Evolutionary conservation across 805 yeast genomes (phyloP), one percentile per base, ranked within the genome.

Genomic region (Candida sphagnicola): DNA sequence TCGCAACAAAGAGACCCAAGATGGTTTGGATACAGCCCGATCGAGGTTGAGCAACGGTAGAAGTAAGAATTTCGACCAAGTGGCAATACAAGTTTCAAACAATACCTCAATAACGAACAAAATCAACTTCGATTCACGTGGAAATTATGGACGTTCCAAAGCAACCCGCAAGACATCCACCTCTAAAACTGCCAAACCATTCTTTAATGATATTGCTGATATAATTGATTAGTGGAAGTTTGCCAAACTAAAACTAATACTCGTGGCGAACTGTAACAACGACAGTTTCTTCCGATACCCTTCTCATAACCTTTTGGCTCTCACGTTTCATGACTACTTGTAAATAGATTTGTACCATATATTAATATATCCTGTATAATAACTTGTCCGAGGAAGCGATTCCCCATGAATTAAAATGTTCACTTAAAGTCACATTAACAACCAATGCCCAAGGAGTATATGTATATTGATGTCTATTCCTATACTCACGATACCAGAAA

Each of bases 401-500:
- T 21, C 24, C 24, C 24, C 24, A 21, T 6, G 10, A 6, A 21
- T 21, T 10, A 21, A 21, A 21, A 6, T 6, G 24, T 21, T 21
- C 8, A 21, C n/a, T n/a, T n/a, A n/a, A n/a, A n/a, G n/a, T n/a
- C n/a, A n/a, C n/a, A n/a, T n/a, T n/a, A n/a, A n/a, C n/a, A n/a
- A n/a, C n/a, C n/a, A n/a, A n/a, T n/a, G n/a, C n/a, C n/a, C n/a
- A n/a, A n/a, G n/a, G n/a, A n/a, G n/a, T n/a, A n/a, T n/a, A n/a
- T n/a, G n/a, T n/a, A n/a, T n/a, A 8, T 21, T 21, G 8, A 26
- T 26, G 29, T 26, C 29, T 26, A 57, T 67, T 8, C 70, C 70
- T 1, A 44, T 57, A 17, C 50, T 67, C 19, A 63, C 72, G 3
- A 64, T 68, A 1, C 72, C 74, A 3, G 74, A 68, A 40, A 35